Conservation (phyloP, 1,139 yeast species). For the Kodamaea alishanica region DNA sequence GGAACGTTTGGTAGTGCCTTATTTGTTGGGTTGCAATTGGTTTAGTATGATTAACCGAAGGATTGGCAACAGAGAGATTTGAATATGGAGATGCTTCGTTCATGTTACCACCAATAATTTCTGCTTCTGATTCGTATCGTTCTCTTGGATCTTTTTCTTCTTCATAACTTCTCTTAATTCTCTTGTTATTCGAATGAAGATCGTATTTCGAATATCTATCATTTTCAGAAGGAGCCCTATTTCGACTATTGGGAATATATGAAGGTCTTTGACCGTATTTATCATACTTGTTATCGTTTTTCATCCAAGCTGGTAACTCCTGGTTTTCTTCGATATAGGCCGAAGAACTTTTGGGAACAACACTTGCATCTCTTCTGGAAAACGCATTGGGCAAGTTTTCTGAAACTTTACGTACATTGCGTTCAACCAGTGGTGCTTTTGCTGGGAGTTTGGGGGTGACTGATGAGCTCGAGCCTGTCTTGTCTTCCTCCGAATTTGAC, state of each 20-base stretch:
- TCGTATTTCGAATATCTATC: slow-evolving; percentile 33
- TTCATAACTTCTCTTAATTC: slow-evolving; percentile 13
- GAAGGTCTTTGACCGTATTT: slow-evolving; percentile 30
- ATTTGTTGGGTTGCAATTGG: slow-evolving; percentile 7
- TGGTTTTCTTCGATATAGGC: slow-evolving; percentile 22
- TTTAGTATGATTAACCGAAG: slow-evolving; percentile 17
- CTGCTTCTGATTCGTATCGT: slow-evolving; percentile 5
- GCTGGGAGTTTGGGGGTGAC: not conserved
- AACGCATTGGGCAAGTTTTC: slow-evolving; percentile 20
- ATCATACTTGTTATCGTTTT: slow-evolving; percentile 33
- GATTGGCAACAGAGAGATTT: slow-evolving; percentile 31
- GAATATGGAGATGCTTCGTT: slow-evolving; percentile 29
- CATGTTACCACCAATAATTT: slow-evolving; percentile 2
- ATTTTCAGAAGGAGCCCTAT: slow-evolving; percentile 2
- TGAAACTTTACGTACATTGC: slow-evolving; percentile 6
- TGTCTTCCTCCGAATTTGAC: no score
- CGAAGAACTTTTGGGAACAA: slow-evolving; percentile 18
- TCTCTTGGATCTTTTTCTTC: slow-evolving; percentile 14
- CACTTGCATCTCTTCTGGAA: slow-evolving; percentile 22
- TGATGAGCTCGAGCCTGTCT: no score
- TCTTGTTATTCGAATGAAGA: slow-evolving; percentile 5
- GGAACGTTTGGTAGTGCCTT: slow-evolving; percentile 37
- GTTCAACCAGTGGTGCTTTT: not conserved
- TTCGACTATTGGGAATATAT: slow-evolving; percentile 2
- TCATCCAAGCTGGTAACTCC: slow-evolving; percentile 43